These are phyloP conservation scores for Komagataella phaffii DNA, from an alignment of 805 yeast species.

Conservation along the genomic window DNA sequence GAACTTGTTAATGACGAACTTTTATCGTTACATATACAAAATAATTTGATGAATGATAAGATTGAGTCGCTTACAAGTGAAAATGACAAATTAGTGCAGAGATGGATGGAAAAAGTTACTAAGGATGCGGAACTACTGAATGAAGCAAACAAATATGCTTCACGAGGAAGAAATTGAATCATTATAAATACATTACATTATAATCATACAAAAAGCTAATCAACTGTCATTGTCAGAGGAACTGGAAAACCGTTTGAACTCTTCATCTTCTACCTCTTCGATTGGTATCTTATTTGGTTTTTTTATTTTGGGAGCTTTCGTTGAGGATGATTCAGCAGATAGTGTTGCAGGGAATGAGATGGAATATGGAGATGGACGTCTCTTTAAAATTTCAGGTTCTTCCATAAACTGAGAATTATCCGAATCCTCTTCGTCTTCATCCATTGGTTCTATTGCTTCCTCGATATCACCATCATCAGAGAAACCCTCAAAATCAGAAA, in stretches of 20 bases:
- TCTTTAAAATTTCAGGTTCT: not conserved
- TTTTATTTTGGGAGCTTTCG: not conserved
- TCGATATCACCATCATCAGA: not conserved
- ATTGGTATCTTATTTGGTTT: not conserved
- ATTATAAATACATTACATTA: not conserved
- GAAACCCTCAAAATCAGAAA: not conserved
- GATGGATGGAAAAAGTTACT: constrained; percentile 30
- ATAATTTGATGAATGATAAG: constrained; percentile 24
- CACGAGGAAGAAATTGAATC: not conserved
- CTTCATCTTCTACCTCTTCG: not conserved
- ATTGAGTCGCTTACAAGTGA: constrained; percentile 19
- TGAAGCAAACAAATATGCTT: constrained; percentile 20
- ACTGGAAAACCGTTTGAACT: not conserved
- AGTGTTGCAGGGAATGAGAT: not conserved
- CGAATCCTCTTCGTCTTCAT: not conserved
- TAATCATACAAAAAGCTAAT: not conserved
- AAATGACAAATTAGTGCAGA: constrained; percentile 22
- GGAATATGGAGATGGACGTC: not conserved
- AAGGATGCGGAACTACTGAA: constrained; percentile 28
- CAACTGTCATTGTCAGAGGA: not conserved
- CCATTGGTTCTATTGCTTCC: not conserved
- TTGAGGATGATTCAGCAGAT: not conserved
- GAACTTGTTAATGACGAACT: constrained; percentile 38
- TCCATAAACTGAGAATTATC: not conserved
- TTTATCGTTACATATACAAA: constrained; percentile 34